These are phyloP conservation scores for Hibiscus tridactylites DNA, from an alignment of 345 rosid species.

Conservation along the genomic window DNA sequence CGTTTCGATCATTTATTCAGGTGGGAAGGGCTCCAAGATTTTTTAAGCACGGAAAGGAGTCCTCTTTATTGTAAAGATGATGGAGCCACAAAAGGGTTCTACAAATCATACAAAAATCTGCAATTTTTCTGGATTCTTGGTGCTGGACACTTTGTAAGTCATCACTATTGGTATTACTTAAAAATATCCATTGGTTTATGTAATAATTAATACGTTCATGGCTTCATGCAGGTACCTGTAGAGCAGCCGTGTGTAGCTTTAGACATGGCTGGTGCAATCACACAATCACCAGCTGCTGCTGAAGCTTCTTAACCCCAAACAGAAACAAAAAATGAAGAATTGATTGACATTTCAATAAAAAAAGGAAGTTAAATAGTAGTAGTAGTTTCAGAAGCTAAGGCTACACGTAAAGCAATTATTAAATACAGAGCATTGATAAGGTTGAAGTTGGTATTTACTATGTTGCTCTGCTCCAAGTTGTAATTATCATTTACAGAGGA, in stretches of 20 bases:
- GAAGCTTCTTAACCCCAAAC: neutral
- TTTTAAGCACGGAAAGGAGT: conserved; percentile 35
- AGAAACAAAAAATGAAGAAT: neutral
- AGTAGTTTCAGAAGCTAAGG: neutral
- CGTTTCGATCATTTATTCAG: conserved; percentile 23
- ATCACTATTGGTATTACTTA: conserved; percentile 26
- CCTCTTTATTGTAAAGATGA: conserved; percentile 49
- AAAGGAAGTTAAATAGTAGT: too few relatives aligned
- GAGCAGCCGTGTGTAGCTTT: conserved; percentile 83
- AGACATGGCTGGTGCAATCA: conserved; percentile 61
- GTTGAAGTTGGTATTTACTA: neutral
- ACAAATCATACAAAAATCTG: conserved; percentile 61
- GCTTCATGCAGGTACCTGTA: conserved; percentile 58
- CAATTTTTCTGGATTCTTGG: conserved; percentile 88
- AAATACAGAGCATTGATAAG: neutral
- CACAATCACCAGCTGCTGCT: conserved; percentile 50
- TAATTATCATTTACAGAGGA: neutral
- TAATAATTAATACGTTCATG: neutral
- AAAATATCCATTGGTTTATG: neutral
- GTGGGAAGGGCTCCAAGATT: conserved; percentile 62
- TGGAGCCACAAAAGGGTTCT: conserved; percentile 53
- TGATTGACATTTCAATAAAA: neutral
- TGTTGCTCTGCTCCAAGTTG: neutral
- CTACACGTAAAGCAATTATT: neutral
- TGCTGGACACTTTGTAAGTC: conserved; percentile 96